Evolutionary conservation across 2,329 filamentous ascomycete species (phyloP).

Genomic region (Ramularia collo-cygni): DNA sequence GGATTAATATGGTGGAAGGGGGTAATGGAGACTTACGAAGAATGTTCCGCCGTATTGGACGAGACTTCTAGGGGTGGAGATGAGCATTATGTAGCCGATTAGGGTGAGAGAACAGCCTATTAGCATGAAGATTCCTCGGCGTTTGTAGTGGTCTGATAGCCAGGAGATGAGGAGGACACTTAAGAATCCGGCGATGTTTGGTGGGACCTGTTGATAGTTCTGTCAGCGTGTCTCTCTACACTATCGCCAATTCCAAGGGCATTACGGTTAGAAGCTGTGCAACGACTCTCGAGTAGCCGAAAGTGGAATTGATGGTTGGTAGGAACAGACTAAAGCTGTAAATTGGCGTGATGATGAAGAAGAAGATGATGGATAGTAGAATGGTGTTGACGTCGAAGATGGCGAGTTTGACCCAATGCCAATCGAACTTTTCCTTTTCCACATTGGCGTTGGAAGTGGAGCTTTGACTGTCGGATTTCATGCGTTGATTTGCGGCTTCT

Average conservation of each 20-base stretch:
- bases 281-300: constrained; percentile 36
- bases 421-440: constrained; percentile 26
- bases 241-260: no score
- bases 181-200: constrained; percentile 28
- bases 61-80: constrained; percentile 22
- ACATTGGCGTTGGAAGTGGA: constrained; percentile 15
- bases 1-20: neutral
- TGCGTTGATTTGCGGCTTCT: constrained; percentile 22
- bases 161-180: constrained; percentile 17
- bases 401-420: constrained; percentile 23
- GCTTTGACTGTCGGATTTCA: constrained; percentile 26
- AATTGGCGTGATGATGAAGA: constrained; percentile 29
- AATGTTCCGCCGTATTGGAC: constrained; percentile 37
- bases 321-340: constrained; percentile 41
- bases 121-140: constrained; percentile 27
- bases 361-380: constrained; percentile 25
- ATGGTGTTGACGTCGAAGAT: constrained; percentile 28
- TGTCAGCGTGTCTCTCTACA: no score
- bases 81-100: constrained; percentile 35
- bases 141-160: constrained; percentile 24
- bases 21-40: constrained; percentile 14
- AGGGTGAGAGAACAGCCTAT: constrained; percentile 20
- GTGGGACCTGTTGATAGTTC: constrained; percentile 27
- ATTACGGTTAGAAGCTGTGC: constrained; percentile 31
- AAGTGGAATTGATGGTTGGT: constrained; percentile 37